Base-by-base conservation (phyloP, 2,329 filamentous ascomycete genomes). In the Lecanoromycetidae sp. region DNA sequence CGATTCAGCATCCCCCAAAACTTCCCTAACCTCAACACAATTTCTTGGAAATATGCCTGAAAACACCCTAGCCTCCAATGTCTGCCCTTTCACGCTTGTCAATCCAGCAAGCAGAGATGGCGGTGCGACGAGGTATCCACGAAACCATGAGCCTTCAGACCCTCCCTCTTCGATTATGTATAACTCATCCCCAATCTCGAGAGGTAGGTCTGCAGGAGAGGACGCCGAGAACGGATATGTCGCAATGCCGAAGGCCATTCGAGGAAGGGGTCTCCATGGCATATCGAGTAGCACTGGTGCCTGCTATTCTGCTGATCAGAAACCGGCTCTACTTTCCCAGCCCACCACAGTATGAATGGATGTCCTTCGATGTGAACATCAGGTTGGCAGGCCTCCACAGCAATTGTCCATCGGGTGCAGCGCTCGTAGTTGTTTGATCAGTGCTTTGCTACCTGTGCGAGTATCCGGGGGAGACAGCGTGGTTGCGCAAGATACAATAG, bases 121-220 rank as follows among this genome's bases (percentile, higher is more conserved):
- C 44, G 91, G 90, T 54, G 91, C 87, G 56, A 98, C 84, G 51
- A 98, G 75, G 66, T 98, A 98, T 50, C 91, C 91, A 46, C 91
- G 82, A 66, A 90, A 84, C 93, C 91, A 98, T 63, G 86, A 78
- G 58, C 84, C 85, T 66, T 94, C 79, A 30, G 63, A 66, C 19
- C 87, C 83, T 32, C 90, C 93, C 67, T 96, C 87, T 67, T 96
- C 90, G 61, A 98, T 95, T 56, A 98, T 93, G 69, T 98, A 98
- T 55, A 98, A 74, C 68, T 98, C 91, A 75, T 98, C 91, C 63
- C 91, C 91, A 54, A 98, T 86, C 66, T 98, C 88, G 63, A 98
- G 82, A 8, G 93, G 91, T 17, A 98, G 80, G 66, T 98, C 91
- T 63, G 87, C 85, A 45, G 87, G 79, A 55, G 82, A 82, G 51